Conservation (phyloP, 2,329 filamentous ascomycete species). For the Huntiella bhutanensis region DNA sequence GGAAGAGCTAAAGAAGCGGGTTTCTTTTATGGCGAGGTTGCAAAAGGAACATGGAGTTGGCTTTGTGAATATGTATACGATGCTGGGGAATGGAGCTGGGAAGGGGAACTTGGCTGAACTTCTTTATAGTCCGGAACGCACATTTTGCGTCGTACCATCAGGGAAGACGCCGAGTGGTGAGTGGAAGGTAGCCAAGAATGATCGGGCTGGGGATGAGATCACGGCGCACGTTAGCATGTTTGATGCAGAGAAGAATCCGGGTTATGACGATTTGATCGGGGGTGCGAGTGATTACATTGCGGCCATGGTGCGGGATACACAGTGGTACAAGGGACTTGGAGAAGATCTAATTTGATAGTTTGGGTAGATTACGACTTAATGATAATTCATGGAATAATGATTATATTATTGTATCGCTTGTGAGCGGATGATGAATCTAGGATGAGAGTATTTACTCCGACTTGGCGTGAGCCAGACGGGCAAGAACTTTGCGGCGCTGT, state of each 20-base stretch:
- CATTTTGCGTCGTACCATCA: constrained; percentile 70
- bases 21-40: constrained; percentile 47
- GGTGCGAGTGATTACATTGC: constrained; percentile 46
- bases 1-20: constrained; percentile 59
- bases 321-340: constrained; percentile 35
- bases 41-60: constrained; percentile 48
- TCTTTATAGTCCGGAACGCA: constrained; percentile 30
- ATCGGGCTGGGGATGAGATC: constrained; percentile 60
- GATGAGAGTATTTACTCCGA: constrained; percentile 13
- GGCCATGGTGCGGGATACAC: constrained; percentile 38
- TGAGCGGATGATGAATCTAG: neutral
- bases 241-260: constrained; percentile 50
- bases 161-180: constrained; percentile 27
- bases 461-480: constrained; percentile 14
- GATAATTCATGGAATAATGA: neutral
- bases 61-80: constrained; percentile 75
- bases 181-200: constrained; percentile 60
- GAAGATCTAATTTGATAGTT: neutral
- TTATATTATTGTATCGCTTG: neutral
- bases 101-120: constrained; percentile 14
- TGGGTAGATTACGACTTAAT: neutral
- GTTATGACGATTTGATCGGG: constrained; percentile 47
- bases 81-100: constrained; percentile 50
- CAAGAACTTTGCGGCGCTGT: constrained; percentile 56
- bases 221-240: constrained; percentile 74